Evolutionary conservation across 805 yeast species (phyloP).

Genomic region (Zygosaccharomyces gambellarensis): DNA sequence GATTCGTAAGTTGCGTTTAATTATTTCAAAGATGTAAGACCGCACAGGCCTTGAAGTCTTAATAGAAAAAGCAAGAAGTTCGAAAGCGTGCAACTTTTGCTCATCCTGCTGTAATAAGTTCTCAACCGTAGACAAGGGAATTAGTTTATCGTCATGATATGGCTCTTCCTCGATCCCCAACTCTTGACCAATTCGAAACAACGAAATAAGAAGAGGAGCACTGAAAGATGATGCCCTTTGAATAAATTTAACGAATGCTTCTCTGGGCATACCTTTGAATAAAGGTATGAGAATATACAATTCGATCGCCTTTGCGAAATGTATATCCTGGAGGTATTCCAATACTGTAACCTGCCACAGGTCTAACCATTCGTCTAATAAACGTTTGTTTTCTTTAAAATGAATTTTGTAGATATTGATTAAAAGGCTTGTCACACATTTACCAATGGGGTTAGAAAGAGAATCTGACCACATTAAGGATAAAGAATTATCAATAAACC

Average conservation of each 20-base stretch:
- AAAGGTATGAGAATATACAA: slow-evolving; percentile 59
- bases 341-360: slow-evolving; percentile 47
- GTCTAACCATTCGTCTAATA: slow-evolving; percentile 40
- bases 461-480: slow-evolving; percentile 49
- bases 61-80: slow-evolving; percentile 56
- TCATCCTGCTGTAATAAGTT: slow-evolving; percentile 43
- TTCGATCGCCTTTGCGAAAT: slow-evolving; percentile 45
- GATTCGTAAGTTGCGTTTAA: slow-evolving; percentile 43
- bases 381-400: slow-evolving; percentile 13
- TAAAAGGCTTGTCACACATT: slow-evolving; percentile 43
- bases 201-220: slow-evolving; percentile 43
- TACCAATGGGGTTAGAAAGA: slow-evolving; percentile 63
- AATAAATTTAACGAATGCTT: slow-evolving; percentile 39
- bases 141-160: slow-evolving; percentile 36
- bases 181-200: slow-evolving; percentile 61
- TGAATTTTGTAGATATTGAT: slow-evolving; percentile 35
- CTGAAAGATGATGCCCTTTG: slow-evolving; percentile 19
- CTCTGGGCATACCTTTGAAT: slow-evolving; percentile 46
- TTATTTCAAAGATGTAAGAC: slow-evolving; percentile 38
- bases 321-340: slow-evolving; percentile 32
- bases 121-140: slow-evolving; percentile 34
- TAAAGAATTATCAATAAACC: slow-evolving; percentile 46
- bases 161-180: slow-evolving; percentile 50
- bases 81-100: slow-evolving; percentile 50
- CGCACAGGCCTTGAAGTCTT: slow-evolving; percentile 58